A percentile compares a stretch with the other conserved stretches of the same genome.
These are phyloP conservation scores for Lecanicillium sp. DNA, from an alignment of 2,329 filamentous ascomycete genomes.

Conservation along the genomic window DNA sequence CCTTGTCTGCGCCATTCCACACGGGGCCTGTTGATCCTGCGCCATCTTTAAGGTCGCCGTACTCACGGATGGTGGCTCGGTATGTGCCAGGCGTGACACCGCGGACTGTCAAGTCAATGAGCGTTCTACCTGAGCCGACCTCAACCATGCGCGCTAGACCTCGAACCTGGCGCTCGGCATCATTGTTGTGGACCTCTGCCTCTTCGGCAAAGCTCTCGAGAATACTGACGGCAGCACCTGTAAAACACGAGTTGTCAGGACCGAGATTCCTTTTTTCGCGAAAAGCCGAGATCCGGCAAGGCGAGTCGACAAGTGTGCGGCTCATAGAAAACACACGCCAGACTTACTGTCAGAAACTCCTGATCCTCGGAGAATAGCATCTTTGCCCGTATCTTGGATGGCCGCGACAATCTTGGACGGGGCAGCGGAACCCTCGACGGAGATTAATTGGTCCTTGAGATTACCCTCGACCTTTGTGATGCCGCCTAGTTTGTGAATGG, in stretches of 20 bases:
- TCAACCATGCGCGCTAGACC: constrained; percentile 92
- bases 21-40: constrained; percentile 75
- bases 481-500: constrained; percentile 68
- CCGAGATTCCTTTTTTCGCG: too few relatives aligned
- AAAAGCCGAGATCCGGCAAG: background rate
- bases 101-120: constrained; percentile 80
- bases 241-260: too few relatives aligned
- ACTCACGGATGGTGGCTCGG: constrained; percentile 74
- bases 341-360: constrained; percentile 77
- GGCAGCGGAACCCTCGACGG: constrained; percentile 77
- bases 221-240: constrained; percentile 85
- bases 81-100: constrained; percentile 78
- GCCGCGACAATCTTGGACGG: constrained; percentile 84
- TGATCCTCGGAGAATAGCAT: constrained; percentile 88
- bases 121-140: constrained; percentile 66
- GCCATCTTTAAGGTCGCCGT: constrained; percentile 77
- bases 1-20: constrained; percentile 54
- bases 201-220: constrained; percentile 72
- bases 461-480: constrained; percentile 77
- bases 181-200: constrained; percentile 26
- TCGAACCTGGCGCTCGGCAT: constrained; percentile 53
- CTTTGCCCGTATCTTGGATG: constrained; percentile 82
- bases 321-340: too few relatives aligned
- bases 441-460: constrained; percentile 73
- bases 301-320: too few relatives aligned